Evolutionary conservation across 192 early-diverging fungal species (phyloP).

Genomic region (Obelidium mucronatum): DNA sequence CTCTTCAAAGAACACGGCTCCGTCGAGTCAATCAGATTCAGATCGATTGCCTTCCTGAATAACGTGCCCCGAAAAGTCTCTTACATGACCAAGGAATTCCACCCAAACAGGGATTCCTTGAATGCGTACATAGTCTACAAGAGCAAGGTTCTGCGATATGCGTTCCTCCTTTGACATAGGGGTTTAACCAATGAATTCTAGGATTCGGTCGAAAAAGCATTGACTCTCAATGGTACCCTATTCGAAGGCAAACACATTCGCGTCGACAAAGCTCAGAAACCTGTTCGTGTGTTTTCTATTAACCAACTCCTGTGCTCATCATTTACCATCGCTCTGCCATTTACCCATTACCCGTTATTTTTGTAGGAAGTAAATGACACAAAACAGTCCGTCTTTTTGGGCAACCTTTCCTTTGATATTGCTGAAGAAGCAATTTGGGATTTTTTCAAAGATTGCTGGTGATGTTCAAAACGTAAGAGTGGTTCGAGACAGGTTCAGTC

Average conservation of each 20-base stretch:
- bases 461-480: slow-evolving; percentile 82
- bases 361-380: slow-evolving; percentile 64
- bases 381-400: slow-evolving; percentile 73
- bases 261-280: slow-evolving; percentile 63
- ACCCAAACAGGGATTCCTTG: slow-evolving; percentile 80
- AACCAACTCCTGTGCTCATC: neutral
- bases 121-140: slow-evolving; percentile 92
- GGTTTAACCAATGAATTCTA: neutral
- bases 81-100: slow-evolving; percentile 83
- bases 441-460: slow-evolving; percentile 48
- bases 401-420: slow-evolving; percentile 63
- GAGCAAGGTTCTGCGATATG: no score
- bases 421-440: slow-evolving; percentile 53
- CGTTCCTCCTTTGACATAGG: neutral
- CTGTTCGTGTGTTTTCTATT: neutral
- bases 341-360: neutral
- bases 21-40: slow-evolving; percentile 88
- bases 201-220: slow-evolving; percentile 68
- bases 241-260: slow-evolving; percentile 90
- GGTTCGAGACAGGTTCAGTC: slow-evolving; percentile 80
- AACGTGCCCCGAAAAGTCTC: slow-evolving; percentile 80
- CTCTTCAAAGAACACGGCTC: slow-evolving; percentile 73
- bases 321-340: neutral
- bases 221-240: slow-evolving; percentile 76
- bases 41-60: slow-evolving; percentile 81